Conservation (phyloP, 2,329 filamentous ascomycete species). For the Blastomyces gilchristii region DNA sequence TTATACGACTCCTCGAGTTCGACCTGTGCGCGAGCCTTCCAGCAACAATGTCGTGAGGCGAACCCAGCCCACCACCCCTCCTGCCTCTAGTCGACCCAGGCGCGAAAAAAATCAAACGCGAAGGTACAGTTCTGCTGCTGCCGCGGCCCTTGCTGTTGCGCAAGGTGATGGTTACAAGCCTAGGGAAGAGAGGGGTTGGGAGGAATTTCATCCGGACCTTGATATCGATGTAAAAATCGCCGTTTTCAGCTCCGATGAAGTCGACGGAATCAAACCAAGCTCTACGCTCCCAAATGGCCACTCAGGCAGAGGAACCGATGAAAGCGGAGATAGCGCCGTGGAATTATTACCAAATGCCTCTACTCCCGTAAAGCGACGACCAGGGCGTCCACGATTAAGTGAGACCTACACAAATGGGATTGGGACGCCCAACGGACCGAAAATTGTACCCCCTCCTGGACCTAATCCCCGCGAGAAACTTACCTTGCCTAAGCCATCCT, state of each 20-base stretch:
- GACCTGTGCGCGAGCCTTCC: conserved; percentile 43
- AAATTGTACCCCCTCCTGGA: conserved; percentile 38
- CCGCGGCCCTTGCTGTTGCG: conserved; percentile 76
- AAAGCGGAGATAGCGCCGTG: conserved; percentile 27
- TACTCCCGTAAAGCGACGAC: conserved; percentile 42
- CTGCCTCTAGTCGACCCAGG: conserved; percentile 31
- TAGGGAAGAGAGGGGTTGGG: conserved; percentile 90
- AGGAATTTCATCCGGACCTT: conserved; percentile 92
- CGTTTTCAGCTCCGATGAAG: conserved; percentile 70
- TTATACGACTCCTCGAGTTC: conserved; percentile 41
- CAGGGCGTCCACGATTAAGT: conserved; percentile 53
- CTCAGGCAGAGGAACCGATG: conserved; percentile 11
- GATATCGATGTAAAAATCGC: conserved; percentile 76
- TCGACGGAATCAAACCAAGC: conserved; percentile 59
- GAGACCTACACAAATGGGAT: conserved; percentile 52
- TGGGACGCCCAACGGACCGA: conserved; percentile 48
- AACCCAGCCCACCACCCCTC: conserved; percentile 20
- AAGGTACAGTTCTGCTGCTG: conserved; percentile 70
- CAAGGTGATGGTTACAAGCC: conserved; percentile 96
- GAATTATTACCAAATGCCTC: conserved; percentile 32
- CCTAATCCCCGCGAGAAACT: conserved; percentile 41
- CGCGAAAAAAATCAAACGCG: conserved; percentile 37
- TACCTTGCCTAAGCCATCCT: conserved; percentile 41
- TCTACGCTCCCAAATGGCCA: conserved; percentile 21
- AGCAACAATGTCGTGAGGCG: conserved; percentile 29